Percentiles rank a stretch among this genome's conserved stretches.
These are phyloP conservation scores for Geranium rotundifolium DNA, from an alignment of 345 rosid species.

Conservation along the genomic window DNA sequence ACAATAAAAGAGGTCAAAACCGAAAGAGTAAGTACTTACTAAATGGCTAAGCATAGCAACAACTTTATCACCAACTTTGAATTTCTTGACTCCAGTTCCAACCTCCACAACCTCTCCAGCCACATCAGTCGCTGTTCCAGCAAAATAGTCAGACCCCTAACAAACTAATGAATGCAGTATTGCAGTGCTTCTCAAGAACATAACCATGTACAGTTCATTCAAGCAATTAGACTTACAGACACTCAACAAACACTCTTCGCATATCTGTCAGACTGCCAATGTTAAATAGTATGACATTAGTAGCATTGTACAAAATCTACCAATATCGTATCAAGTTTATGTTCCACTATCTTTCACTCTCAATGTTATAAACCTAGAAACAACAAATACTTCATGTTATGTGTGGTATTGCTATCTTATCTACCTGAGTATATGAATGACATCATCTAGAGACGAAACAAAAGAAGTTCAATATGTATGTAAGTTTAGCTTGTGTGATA, in stretches of 20 bases:
- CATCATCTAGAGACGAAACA: too few relatives aligned
- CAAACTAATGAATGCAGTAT: neutral
- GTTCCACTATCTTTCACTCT: neutral
- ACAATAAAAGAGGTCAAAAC: neutral
- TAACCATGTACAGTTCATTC: neutral
- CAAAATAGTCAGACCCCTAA: constrained; percentile 1
- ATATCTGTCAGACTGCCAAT: neutral
- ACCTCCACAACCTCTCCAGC: constrained; percentile 67
- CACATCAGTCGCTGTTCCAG: constrained; percentile 56
- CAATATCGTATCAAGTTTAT: neutral
- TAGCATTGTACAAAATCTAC: neutral
- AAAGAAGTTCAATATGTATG: too few relatives aligned
- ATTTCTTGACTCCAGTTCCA: constrained; percentile 48
- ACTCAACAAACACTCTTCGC: neutral
- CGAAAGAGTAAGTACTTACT: constrained; percentile 24
- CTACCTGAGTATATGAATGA: neutral
- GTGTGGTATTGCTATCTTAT: neutral
- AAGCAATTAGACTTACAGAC: neutral
- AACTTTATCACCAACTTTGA: constrained; percentile 73
- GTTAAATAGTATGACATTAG: neutral
- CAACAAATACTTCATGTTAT: neutral
- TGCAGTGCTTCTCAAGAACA: neutral
- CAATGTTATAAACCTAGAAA: neutral
- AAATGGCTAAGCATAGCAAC: constrained; percentile 34
- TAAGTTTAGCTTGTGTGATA: too few relatives aligned